Conservation (phyloP, 2,329 filamentous ascomycete species). For the Shiraia sp. region DNA sequence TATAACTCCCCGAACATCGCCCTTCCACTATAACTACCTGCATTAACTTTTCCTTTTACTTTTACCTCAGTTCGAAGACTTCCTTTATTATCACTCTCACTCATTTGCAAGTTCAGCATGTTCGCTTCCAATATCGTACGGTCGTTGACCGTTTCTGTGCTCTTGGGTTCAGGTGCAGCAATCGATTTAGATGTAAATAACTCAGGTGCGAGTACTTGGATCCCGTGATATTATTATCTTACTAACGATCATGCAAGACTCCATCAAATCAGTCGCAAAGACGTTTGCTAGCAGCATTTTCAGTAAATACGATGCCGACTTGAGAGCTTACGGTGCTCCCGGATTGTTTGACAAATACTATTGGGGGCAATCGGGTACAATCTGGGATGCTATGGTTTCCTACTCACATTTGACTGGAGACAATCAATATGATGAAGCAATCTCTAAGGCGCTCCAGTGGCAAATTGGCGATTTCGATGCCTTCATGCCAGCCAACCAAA, state of each 20-base stretch:
- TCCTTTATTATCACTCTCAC: background rate
- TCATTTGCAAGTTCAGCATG: slow-evolving; percentile 14
- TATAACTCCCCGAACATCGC: no score
- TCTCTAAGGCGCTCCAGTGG: slow-evolving; percentile 45
- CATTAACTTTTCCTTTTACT: no score
- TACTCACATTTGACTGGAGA: slow-evolving; percentile 52
- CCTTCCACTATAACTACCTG: no score
- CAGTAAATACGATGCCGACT: slow-evolving; percentile 19
- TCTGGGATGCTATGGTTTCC: slow-evolving; percentile 33
- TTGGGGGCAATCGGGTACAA: slow-evolving; percentile 27
- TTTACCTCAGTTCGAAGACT: no score
- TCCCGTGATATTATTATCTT: background rate
- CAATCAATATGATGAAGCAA: slow-evolving; percentile 42
- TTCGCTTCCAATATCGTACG: slow-evolving; percentile 14
- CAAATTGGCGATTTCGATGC: slow-evolving; percentile 42
- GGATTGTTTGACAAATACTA: slow-evolving; percentile 29
- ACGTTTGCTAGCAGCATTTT: slow-evolving; percentile 26
- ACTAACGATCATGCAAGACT: slow-evolving; percentile 17
- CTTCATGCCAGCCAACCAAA: slow-evolving; percentile 46
- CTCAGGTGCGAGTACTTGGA: slow-evolving; percentile 10
- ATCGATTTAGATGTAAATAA: slow-evolving; percentile 27
- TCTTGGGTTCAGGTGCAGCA: slow-evolving; percentile 9
- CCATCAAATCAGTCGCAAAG: slow-evolving; percentile 26
- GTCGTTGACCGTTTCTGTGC: slow-evolving; percentile 21
- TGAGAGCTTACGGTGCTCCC: slow-evolving; percentile 8